Evolutionary conservation across 176 grass and related monocot genomes (phyloP).

Genomic region (Aegilops umbellulata): DNA sequence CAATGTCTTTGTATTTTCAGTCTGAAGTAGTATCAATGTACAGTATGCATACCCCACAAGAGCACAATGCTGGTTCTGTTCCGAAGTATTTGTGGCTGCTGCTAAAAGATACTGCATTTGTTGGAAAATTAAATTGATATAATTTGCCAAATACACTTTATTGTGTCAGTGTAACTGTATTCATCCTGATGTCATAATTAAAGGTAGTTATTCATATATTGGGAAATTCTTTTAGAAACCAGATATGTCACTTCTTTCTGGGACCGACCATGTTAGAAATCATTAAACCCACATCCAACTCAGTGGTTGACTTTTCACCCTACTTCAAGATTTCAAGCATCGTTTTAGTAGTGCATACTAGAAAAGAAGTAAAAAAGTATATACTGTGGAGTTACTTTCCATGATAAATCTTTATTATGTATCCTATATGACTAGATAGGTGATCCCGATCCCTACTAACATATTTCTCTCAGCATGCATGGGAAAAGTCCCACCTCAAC

Average conservation of each 20-base stretch:
- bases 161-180: neutral
- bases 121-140: constrained; percentile 3
- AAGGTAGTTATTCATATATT: neutral
- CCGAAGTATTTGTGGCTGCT: neutral
- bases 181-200: neutral
- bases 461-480: no score
- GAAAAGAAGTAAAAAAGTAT: no score
- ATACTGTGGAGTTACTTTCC: neutral
- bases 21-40: neutral
- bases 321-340: neutral
- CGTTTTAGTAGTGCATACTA: neutral
- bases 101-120: neutral
- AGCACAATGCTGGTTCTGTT: neutral
- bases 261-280: neutral
- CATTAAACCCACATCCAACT: neutral
- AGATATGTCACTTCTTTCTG: neutral
- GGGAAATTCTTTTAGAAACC: neutral
- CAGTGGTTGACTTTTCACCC: neutral
- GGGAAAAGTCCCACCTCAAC: no score
- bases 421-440: no score
- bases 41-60: neutral
- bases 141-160: neutral
- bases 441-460: no score
- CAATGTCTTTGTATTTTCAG: neutral
- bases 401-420: neutral